Base-by-base conservation (phyloP, 176 grass and related monocot species). In the bread wheat (Triticum aestivum) region DNA sequence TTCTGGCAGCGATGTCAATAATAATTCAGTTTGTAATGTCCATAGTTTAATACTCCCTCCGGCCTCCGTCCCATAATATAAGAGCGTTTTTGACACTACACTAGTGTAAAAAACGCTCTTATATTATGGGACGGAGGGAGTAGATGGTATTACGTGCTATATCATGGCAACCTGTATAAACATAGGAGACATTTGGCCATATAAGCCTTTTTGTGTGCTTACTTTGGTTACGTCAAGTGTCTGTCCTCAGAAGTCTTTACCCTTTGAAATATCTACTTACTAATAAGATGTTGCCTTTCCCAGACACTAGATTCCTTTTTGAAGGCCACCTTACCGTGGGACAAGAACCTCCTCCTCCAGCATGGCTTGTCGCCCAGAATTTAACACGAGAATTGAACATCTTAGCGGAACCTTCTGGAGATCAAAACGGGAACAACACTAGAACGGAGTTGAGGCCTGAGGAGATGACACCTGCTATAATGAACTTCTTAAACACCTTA, bases 261-360 rank as follows among this genome's bases (percentile, higher is more conserved):
- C 26, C 15, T 82, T 79, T n/a, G 84, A 12, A 42, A 77, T 63
- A 24, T 82, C 14, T 79, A 14, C 88, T 70, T 85, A 61, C 71
- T 82, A 82, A 88, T 61, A 78, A 88, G 35, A 61, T 91, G 32
- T 70, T 82, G 47, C 61, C 86, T 89, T 79, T 77, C 30, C 68
- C 86, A 96, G 97, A 96, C 81, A 75, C 82, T 44, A 85, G 97
- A 86, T 99, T 89, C 83, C 90, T 93, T 44, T 99, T 99, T 85
- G 97, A 99, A 91, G 97, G 94, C 51, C 97, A 99, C 69, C 86
- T 99, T 65, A 99, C 97, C 18, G 90, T 99, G 76, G 92, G 95
- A 63, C 88, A 83, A 78, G 97, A 99, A 85, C 97, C 97, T 32
- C 92, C 94, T 15, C 94, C 92, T 71, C 97, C 97, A 75, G 85